Evolutionary conservation across 2,329 filamentous ascomycete species (phyloP), one percentile per base, ranked within the genome.

Genomic region (Calonectria montana): DNA sequence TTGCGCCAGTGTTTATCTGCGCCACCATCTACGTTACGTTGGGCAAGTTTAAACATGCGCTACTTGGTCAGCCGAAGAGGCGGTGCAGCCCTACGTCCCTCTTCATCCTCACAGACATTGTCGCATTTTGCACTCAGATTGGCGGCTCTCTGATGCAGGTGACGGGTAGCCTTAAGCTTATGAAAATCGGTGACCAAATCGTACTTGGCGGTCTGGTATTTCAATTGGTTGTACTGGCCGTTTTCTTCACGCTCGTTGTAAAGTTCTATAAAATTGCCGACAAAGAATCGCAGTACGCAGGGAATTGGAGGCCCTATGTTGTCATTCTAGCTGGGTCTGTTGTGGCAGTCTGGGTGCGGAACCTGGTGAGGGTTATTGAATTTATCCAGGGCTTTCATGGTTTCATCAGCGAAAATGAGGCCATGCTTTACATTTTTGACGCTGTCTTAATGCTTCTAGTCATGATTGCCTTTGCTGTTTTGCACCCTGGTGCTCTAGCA

Each of bases 301-400:
- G 48, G 1, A 18, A 12, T 2, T 72, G 70, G 70, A 65, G 53
- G 27, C 50, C 53, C 2, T 69, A 66, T 18, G 66, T 70, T 16
- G 39, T 37, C 16, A 61, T 69, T 35, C 25, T 72, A 23, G 61
- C 23, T 4, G 16, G 41, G 3, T 65, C 48, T 9, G 67, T 69
- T n/a, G 39, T 69, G 21, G 66, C 53, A 13, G 55, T 72, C 27
- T 72, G 70, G 70, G 18, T 72, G 18, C 66, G 70, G 1, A 72
- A 72, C 18, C 43, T 72, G 18, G 70, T 72, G 12, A 65, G 70
- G 15, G 70, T 65, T 3, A 63, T 72, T 9, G 70, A 72, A n/a
- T 69, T 65, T 31, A 62, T 59, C 3, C 70, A 72, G n/a, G 70
- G 70, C 3, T 72, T 72, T 13, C 67, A 69, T 15, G 70, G 70